Evolutionary conservation across 2,329 filamentous ascomycete species (phyloP), one percentile per base, ranked within the genome.

Genomic region (Colletotrichum theobromicola): DNA sequence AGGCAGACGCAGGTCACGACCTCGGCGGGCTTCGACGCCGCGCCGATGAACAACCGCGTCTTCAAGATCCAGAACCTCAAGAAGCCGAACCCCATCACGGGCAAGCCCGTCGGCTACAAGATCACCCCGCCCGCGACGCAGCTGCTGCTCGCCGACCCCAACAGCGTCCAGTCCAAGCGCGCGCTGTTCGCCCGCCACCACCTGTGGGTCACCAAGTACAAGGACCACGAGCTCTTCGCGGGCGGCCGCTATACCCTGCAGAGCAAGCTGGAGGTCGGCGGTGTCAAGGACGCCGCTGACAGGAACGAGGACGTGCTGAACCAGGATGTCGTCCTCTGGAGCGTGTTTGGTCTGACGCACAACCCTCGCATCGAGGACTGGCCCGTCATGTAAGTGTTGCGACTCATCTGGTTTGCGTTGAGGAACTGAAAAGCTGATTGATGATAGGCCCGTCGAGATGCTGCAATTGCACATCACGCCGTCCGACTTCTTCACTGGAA

Each of bases 341-440:
- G 87, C 2, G 85, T 87, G 35, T 83, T 83, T 70, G 80, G 89
- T 37, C 86, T 91, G 66, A 91, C 90, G 58, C 90, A 91, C 76
- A 87, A 90, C 32, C 89, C 89, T 2, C 83, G 89, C 7, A 85
- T 88, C 53, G 90, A 91, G 76, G 90, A 91, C 77, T 91, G 90
- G 82, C 89, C 89, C 1, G 88, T 91, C 57, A 91, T 91, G 90
- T 89, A 87, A 7, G 87, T 84, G 28, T n/a, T 34, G 1, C 55
- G 10, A 30, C 24, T 28, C 12, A 3, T 50, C n/a, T 13, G 0
- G 0, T 21, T 13, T 6, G 42, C 42, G 3, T 42, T 21, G 26
- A 1, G 10, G 24, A 30, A n/a, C 30, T 16, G 10, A 21, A 28
- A 28, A 16, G 42, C 21, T 26, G 16, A 24, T 18, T 1, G 1